Conservation (phyloP, 2,329 filamentous ascomycete species). For the Tolypocladium sp. region DNA sequence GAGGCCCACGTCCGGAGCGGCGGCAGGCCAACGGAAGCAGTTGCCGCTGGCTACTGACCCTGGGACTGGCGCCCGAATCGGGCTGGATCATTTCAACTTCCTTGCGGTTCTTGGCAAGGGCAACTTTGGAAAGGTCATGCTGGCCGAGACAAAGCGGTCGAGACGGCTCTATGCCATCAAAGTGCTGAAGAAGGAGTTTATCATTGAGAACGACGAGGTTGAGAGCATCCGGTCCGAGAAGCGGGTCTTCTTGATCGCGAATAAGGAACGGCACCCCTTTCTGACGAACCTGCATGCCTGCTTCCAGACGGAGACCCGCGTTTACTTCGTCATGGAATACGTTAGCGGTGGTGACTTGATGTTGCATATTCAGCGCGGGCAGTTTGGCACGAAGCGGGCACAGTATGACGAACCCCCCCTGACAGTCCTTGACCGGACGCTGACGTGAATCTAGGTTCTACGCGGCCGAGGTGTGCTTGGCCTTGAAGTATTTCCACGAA, state of each 20-base stretch:
- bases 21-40: slow-evolving; percentile 40
- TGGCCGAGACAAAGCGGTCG: slow-evolving; percentile 90
- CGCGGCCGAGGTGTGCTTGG: slow-evolving; percentile 91
- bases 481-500: slow-evolving; percentile 98
- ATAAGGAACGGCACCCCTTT: slow-evolving; percentile 95
- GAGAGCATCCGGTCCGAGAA: slow-evolving; percentile 97
- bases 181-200: slow-evolving; percentile 98
- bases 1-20: slow-evolving; percentile 18
- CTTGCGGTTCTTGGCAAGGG: slow-evolving; percentile 95
- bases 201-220: slow-evolving; percentile 98
- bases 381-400: slow-evolving; percentile 90
- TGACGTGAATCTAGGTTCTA: slow-evolving; percentile 62
- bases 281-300: slow-evolving; percentile 90
- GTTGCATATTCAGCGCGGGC: slow-evolving; percentile 95
- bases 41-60: slow-evolving; percentile 62
- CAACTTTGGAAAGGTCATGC: slow-evolving; percentile 99
- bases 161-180: slow-evolving; percentile 97
- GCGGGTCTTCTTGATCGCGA: slow-evolving; percentile 91
- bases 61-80: slow-evolving; percentile 76
- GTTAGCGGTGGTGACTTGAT: slow-evolving; percentile 97
- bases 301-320: slow-evolving; percentile 96
- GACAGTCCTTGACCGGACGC: slow-evolving; percentile 1
- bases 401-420: slow-evolving; percentile 55
- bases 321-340: slow-evolving; percentile 99
- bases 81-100: slow-evolving; percentile 98